Conservation (phyloP, 75 land plant species). For the Pinus taeda region DNA sequence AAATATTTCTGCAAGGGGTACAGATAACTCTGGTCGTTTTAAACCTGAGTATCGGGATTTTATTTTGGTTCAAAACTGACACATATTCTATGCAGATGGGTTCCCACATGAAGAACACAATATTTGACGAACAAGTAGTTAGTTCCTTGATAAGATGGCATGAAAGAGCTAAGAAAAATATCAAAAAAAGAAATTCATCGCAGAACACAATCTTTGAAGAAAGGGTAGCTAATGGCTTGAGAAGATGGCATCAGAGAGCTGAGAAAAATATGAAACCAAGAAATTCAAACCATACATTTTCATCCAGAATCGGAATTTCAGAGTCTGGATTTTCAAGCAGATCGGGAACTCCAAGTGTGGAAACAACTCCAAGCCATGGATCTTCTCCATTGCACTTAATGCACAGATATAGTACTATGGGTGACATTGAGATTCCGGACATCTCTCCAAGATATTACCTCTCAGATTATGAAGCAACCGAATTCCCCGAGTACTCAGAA, state of each 20-base stretch:
- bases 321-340: too few relatives aligned
- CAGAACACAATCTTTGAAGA: constrained; percentile 29
- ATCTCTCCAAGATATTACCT: too few relatives aligned
- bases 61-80: background rate
- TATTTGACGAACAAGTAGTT: constrained; percentile 28
- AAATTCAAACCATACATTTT: too few relatives aligned
- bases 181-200: constrained; percentile 6
- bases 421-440: too few relatives aligned
- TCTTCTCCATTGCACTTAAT: too few relatives aligned
- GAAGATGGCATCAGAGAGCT: constrained; percentile 31
- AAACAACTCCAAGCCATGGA: too few relatives aligned
- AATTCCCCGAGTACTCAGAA: too few relatives aligned
- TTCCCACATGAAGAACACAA: constrained; percentile 6
- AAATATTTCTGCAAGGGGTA: background rate
- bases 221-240: constrained; percentile 13
- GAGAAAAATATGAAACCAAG: background rate
- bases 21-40: background rate
- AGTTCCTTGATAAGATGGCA: constrained; percentile 28
- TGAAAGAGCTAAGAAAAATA: constrained; percentile 3
- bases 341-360: too few relatives aligned
- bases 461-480: too few relatives aligned
- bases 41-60: background rate
- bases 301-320: too few relatives aligned
- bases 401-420: too few relatives aligned
- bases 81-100: constrained; percentile 14